Conservation (phyloP, 257 asterid species). For the Henckelia pumila region DNA sequence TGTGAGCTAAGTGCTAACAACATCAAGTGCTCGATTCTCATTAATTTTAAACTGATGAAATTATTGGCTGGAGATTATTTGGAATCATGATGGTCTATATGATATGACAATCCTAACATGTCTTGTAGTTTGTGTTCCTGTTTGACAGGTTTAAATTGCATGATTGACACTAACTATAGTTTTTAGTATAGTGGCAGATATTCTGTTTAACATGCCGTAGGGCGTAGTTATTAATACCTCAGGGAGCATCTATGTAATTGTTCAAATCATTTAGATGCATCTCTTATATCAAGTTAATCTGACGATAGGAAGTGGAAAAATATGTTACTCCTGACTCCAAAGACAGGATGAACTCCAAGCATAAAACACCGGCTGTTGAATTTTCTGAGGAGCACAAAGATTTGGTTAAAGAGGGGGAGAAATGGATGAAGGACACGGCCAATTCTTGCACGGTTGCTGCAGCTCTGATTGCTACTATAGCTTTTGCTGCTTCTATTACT, state of each 20-base stretch:
- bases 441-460: conserved; percentile 37
- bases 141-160: no score
- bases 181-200: no score
- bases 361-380: conserved; percentile 33
- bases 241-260: no score
- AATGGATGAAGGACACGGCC: conserved; percentile 45
- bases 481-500: conserved; percentile 43
- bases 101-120: not conserved
- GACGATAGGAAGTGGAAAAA: conserved; percentile 40
- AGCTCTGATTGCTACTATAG: conserved; percentile 38
- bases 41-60: not conserved
- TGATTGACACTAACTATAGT: no score
- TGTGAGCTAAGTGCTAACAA: not conserved
- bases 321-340: conserved; percentile 29
- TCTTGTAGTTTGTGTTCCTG: no score
- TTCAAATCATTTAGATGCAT: not conserved
- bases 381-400: conserved; percentile 31
- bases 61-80: not conserved
- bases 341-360: conserved; percentile 24
- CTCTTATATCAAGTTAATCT: not conserved
- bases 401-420: conserved; percentile 34
- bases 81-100: not conserved
- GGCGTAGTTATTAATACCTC: no score
- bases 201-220: no score
- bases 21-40: not conserved